Conservation (phyloP, 169 alveolate species). For the Miamiensis avidus region DNA sequence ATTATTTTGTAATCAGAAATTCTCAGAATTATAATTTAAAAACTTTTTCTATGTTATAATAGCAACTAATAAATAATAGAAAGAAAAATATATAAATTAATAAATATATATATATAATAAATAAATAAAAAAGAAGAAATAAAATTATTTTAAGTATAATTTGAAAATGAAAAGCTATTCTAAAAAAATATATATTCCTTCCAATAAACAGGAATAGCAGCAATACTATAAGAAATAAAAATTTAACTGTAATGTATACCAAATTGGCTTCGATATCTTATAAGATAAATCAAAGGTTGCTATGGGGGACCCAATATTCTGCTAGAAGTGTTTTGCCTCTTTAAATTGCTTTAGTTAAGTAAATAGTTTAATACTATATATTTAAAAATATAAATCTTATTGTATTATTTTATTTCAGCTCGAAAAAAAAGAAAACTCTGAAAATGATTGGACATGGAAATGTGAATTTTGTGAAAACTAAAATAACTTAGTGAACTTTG, state of each 20-base stretch:
- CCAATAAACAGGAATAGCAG: background rate
- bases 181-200: background rate
- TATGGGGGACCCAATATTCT: slow-evolving; percentile 51
- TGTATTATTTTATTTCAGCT: background rate
- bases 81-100: too few relatives aligned
- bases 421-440: slow-evolving; percentile 24
- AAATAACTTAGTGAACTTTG: slow-evolving; percentile 51
- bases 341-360: slow-evolving; percentile 28
- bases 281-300: slow-evolving; percentile 3
- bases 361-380: background rate
- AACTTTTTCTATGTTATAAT: too few relatives aligned
- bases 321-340: slow-evolving; percentile 41
- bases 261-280: background rate
- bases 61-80: background rate
- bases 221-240: background rate
- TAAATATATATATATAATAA: too few relatives aligned
- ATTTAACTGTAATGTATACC: background rate
- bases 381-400: background rate
- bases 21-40: too few relatives aligned
- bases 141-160: too few relatives aligned
- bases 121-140: background rate
- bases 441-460: slow-evolving; percentile 54
- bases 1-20: too few relatives aligned
- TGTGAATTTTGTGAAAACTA: slow-evolving; percentile 72
- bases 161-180: background rate